A percentile compares a stretch with the other conserved stretches of the same genome.
These are phyloP conservation scores for Sphaerulina musiva DNA, from an alignment of 2,329 filamentous ascomycete species.

Conservation along the genomic window DNA sequence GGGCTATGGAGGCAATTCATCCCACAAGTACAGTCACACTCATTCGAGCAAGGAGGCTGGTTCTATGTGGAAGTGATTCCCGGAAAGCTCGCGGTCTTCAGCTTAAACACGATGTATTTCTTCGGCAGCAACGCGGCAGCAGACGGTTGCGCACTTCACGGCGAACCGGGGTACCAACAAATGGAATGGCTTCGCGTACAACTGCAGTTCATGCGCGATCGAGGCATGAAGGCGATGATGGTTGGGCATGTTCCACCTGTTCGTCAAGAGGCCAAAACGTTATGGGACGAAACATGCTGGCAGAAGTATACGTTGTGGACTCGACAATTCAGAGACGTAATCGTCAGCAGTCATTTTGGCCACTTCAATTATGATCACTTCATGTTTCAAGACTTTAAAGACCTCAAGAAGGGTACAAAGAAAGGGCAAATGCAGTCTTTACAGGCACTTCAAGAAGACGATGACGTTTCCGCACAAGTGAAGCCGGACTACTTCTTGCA, in stretches of 20 bases:
- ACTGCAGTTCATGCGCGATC: slow-evolving; percentile 70
- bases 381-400: slow-evolving; percentile 75
- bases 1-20: slow-evolving; percentile 82
- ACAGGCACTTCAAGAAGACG: slow-evolving; percentile 14
- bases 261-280: slow-evolving; percentile 72
- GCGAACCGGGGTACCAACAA: slow-evolving; percentile 85
- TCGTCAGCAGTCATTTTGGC: slow-evolving; percentile 72
- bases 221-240: slow-evolving; percentile 88
- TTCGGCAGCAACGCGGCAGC: slow-evolving; percentile 90
- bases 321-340: slow-evolving; percentile 81
- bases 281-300: slow-evolving; percentile 97
- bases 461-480: slow-evolving; percentile 58
- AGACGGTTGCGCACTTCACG: slow-evolving; percentile 72
- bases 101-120: slow-evolving; percentile 84
- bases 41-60: slow-evolving; percentile 89
- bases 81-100: slow-evolving; percentile 77
- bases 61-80: slow-evolving; percentile 91
- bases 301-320: slow-evolving; percentile 93
- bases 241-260: slow-evolving; percentile 93
- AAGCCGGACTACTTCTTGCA: slow-evolving; percentile 74
- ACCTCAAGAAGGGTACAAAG: slow-evolving; percentile 57
- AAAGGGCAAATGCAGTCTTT: slow-evolving; percentile 37
- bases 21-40: slow-evolving; percentile 83
- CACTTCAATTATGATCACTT: slow-evolving; percentile 99
- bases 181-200: slow-evolving; percentile 94